Evolutionary conservation across 2,329 filamentous ascomycete species (phyloP).

Genomic region (Fusarium xyrophilum): DNA sequence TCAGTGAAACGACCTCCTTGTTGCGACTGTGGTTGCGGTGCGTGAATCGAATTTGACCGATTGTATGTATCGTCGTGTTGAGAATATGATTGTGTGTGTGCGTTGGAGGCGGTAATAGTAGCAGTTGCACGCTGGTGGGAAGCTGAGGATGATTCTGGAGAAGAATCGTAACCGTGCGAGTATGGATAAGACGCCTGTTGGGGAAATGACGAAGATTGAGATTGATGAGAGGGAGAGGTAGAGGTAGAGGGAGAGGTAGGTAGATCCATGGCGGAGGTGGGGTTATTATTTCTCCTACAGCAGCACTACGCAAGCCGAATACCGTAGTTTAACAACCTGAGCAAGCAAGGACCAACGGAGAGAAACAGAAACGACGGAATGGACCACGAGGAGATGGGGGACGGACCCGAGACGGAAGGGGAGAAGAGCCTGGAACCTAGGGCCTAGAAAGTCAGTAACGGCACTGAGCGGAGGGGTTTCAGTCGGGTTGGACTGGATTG

Average conservation of each 20-base stretch:
- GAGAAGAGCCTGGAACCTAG: slow-evolving; percentile 19
- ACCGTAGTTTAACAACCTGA: slow-evolving; percentile 12
- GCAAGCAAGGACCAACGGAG: slow-evolving; percentile 19
- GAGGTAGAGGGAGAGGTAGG: slow-evolving; percentile 33
- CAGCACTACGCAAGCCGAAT: not conserved
- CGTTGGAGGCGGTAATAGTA: slow-evolving; percentile 28
- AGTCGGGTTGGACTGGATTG: not conserved
- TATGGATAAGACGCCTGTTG: slow-evolving; percentile 31
- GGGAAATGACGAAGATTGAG: slow-evolving; percentile 35
- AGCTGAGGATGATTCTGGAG: slow-evolving; percentile 30
- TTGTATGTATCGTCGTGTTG: slow-evolving; percentile 35
- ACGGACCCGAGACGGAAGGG: slow-evolving; percentile 11
- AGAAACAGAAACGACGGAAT: slow-evolving; percentile 23
- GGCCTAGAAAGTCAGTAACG: slow-evolving; percentile 25
- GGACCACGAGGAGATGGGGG: slow-evolving; percentile 20
- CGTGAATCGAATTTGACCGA: slow-evolving; percentile 25
- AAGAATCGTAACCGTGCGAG: slow-evolving; percentile 34
- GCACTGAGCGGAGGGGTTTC: slow-evolving; percentile 14
- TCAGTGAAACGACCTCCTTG: slow-evolving; percentile 67
- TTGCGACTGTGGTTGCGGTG: slow-evolving; percentile 33
- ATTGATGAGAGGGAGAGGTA: slow-evolving; percentile 34
- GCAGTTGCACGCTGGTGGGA: slow-evolving; percentile 25
- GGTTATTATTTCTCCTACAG: slow-evolving; percentile 38
- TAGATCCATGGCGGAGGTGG: slow-evolving; percentile 45
- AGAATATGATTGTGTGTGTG: slow-evolving; percentile 13